Percentiles rank a stretch among this genome's conserved stretches.
phyloP scores from a whole-genome alignment of 2,329 filamentous ascomycete species.

The Penicillium sp. region DNA sequence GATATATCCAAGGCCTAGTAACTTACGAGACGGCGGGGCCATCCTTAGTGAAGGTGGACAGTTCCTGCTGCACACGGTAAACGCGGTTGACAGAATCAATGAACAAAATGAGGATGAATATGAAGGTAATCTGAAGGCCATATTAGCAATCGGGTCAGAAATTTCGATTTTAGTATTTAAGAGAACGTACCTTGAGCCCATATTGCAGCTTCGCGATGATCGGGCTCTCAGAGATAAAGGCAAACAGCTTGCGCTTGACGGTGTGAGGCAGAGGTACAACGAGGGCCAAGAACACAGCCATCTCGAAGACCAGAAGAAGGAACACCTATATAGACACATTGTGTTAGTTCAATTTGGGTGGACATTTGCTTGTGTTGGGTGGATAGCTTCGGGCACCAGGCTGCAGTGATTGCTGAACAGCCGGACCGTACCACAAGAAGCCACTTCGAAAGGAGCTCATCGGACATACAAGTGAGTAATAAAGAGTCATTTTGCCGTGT shows the following conservation, averaged over 20 bases:
- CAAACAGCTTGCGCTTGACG: slow-evolving; percentile 80
- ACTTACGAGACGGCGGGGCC: slow-evolving; percentile 51
- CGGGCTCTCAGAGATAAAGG: slow-evolving; percentile 89
- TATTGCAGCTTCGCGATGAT: slow-evolving; percentile 90
- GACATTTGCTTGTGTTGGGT: slow-evolving; percentile 10
- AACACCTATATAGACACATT: slow-evolving; percentile 42
- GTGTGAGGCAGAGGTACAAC: slow-evolving; percentile 82
- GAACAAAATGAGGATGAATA: slow-evolving; percentile 98
- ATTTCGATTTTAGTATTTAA: neutral
- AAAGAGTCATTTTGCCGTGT: slow-evolving; percentile 60
- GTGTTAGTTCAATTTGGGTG: slow-evolving; percentile 10
- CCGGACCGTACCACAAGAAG: neutral
- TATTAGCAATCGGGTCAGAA: neutral
- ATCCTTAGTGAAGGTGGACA: slow-evolving; percentile 67
- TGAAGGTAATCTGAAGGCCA: slow-evolving; percentile 75
- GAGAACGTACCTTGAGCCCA: slow-evolving; percentile 69
- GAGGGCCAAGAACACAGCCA: slow-evolving; percentile 49
- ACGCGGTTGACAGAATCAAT: slow-evolving; percentile 95
- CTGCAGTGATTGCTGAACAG: slow-evolving; percentile 20
- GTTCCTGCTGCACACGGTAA: slow-evolving; percentile 91
- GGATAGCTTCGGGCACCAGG: slow-evolving; percentile 17
- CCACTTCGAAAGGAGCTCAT: neutral
- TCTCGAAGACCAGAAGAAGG: slow-evolving; percentile 49
- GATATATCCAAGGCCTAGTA: slow-evolving; percentile 9
- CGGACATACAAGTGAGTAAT: slow-evolving; percentile 61